A percentile compares a stretch with the other conserved stretches of the same genome.
Conservation (phyloP, 805 yeast species). For the Tetrapisispora namnaoensis region DNA sequence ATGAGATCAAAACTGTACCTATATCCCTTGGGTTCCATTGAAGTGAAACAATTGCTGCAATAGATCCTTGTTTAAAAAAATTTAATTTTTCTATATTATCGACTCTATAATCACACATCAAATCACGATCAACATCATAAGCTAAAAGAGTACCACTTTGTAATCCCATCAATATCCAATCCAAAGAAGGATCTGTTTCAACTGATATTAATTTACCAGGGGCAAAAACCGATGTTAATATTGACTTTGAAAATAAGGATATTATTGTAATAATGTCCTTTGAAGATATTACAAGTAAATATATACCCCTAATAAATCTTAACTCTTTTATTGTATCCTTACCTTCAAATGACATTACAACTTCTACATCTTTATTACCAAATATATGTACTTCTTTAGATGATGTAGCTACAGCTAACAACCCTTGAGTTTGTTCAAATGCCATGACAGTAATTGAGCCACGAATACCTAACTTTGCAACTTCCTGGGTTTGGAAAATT, state of each 20-base stretch:
- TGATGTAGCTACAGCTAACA: constrained; percentile 72
- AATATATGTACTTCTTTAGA: constrained; percentile 62
- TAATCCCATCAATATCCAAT: constrained; percentile 76
- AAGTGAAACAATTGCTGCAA: constrained; percentile 57
- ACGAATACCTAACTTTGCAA: constrained; percentile 43
- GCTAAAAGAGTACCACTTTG: constrained; percentile 62
- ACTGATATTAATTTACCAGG: constrained; percentile 59
- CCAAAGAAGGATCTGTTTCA: constrained; percentile 78
- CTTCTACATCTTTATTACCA: constrained; percentile 77
- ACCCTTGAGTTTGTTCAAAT: constrained; percentile 80
- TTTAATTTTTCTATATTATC: constrained; percentile 56
- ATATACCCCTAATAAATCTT: constrained; percentile 69
- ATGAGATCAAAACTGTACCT: constrained; percentile 66
- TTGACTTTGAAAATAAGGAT: constrained; percentile 54
- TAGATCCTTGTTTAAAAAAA: constrained; percentile 46
- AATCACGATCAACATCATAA: constrained; percentile 75
- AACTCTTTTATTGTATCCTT: constrained; percentile 44
- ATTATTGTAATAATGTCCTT: constrained; percentile 54
- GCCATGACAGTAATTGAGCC: constrained; percentile 63
- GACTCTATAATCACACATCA: constrained; percentile 52
- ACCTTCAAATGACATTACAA: constrained; percentile 45
- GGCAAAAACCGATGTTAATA: constrained; percentile 51
- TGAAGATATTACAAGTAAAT: constrained; percentile 61
- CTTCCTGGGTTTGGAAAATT: constrained; percentile 27
- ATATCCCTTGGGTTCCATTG: constrained; percentile 86